Evolutionary conservation across 139 green algal species (phyloP).

Genomic region (Penium margaritaceum): DNA sequence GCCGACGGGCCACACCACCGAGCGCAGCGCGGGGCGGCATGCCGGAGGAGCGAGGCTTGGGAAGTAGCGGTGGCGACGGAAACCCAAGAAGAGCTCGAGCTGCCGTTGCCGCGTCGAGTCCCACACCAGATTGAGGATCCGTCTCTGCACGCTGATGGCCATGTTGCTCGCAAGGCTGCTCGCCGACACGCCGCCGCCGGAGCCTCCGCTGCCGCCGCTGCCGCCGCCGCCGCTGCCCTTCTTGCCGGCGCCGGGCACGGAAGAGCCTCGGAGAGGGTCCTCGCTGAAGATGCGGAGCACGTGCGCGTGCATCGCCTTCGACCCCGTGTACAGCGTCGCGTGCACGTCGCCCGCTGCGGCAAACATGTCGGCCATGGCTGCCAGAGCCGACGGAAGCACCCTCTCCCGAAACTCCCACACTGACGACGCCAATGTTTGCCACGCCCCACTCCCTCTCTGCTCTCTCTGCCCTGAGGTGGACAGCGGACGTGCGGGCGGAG

Average conservation of each 20-base stretch:
- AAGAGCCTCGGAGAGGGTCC: no score
- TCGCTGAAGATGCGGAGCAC: conserved; percentile 48
- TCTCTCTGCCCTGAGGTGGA: no score
- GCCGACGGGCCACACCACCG: no score
- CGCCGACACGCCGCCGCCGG: no score
- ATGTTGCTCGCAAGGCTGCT: conserved; percentile 51
- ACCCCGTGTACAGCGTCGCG: conserved; percentile 84
- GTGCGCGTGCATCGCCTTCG: conserved; percentile 48
- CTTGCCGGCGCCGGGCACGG: no score
- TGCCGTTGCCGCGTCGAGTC: conserved; percentile 36
- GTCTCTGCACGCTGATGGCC: conserved; percentile 61
- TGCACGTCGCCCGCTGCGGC: conserved; percentile 85
- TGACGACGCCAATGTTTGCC: conserved; percentile 17
- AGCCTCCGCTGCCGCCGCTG: no score
- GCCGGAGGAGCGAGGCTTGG: no score
- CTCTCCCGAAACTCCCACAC: conserved; percentile 47
- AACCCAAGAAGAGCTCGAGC: conserved; percentile 74
- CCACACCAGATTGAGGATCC: conserved; percentile 66
- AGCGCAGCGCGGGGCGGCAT: no score
- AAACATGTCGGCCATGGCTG: conserved; percentile 67
- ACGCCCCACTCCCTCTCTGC: background rate
- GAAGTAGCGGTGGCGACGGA: conserved; percentile 41
- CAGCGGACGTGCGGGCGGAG: no score
- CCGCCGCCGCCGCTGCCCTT: no score
- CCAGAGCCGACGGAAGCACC: conserved; percentile 52